Evolutionary conservation across 371 early-diverging fungal genomes (phyloP), one percentile per base, ranked within the genome.

Genomic region (Blakeslea trispora): DNA sequence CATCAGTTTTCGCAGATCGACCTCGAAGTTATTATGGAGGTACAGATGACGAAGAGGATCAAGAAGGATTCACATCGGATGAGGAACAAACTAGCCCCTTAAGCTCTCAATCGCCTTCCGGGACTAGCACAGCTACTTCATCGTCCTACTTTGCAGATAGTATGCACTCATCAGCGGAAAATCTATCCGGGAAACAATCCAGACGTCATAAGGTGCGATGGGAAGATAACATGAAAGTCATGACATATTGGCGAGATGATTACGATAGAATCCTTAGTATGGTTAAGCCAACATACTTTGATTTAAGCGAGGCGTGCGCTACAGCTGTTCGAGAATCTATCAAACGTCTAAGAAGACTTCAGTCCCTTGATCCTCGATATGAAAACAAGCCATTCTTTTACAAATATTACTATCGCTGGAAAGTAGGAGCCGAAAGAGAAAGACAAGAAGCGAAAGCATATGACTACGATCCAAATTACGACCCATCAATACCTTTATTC

Each of bases 271-370:
- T 69, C 3, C 28, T 73, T 21, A 41, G 59, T 13, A 41, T 55
- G 17, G 61, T 64, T 6, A 59, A 57, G 17, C 71, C 71, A 15
- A 42, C 58, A 10, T 78, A 75, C 35, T 41, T 66, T 3, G 71
- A 72, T 10, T 55, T 78, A 13, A 55, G 61, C 11, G 49, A 58
- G 17, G 78, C 75, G 13, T 78, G 78, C 37, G 64, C 71, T 4
- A 14, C 50, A 10, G 75, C 78, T 14, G 9, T 73, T 1, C 43
- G 55, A 24, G 71, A 71, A 34, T 59, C 73, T 5, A 59, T 66
- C 10, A 58, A 63, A 39, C 54, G 73, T 19, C 55, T 78, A 9
- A 43, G 66, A n/a, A 61, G 60, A 1, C 42, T 75, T 22, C 75
- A 74, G 32, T 34, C 50, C 13, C 52, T 72, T 45, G 78, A 77